Percentiles rank a stretch among this genome's conserved stretches.
phyloP scores from a whole-genome alignment of 352 stramenopile species.

The Phytophthora vignae region DNA sequence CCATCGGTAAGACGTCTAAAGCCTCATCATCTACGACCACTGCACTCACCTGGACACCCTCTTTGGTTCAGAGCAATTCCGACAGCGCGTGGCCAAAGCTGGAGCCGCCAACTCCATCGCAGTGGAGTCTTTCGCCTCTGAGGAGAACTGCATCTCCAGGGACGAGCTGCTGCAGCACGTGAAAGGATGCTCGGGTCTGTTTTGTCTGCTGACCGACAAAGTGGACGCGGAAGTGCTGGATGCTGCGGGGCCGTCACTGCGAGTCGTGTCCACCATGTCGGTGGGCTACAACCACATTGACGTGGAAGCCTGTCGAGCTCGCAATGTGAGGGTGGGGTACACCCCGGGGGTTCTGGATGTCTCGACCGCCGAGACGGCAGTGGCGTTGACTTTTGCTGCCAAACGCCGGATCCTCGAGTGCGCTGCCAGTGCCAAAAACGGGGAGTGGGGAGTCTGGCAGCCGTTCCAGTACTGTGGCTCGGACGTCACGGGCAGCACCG shows the following conservation, averaged over 20 bases:
- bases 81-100: slow-evolving; percentile 32
- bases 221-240: slow-evolving; percentile 77
- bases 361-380: slow-evolving; percentile 78
- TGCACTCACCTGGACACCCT: not conserved
- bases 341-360: slow-evolving; percentile 88
- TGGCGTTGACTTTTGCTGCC: slow-evolving; percentile 73
- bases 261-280: slow-evolving; percentile 88
- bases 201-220: slow-evolving; percentile 77
- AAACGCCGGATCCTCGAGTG: slow-evolving; percentile 74
- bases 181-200: slow-evolving; percentile 58
- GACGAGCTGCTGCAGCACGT: slow-evolving; percentile 59
- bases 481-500: slow-evolving; percentile 72
- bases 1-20: slow-evolving; percentile 50
- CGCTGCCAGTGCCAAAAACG: slow-evolving; percentile 74
- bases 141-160: slow-evolving; percentile 47
- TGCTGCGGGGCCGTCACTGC: slow-evolving; percentile 58
- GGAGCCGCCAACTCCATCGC: slow-evolving; percentile 23
- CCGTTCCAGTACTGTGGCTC: slow-evolving; percentile 83
- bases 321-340: slow-evolving; percentile 81
- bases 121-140: slow-evolving; percentile 37
- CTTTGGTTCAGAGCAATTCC: slow-evolving; percentile 40
- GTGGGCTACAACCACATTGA: slow-evolving; percentile 94
- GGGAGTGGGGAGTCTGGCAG: slow-evolving; percentile 83
- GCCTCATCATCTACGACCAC: not conserved
- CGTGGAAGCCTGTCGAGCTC: slow-evolving; percentile 70